phyloP scores from a whole-genome alignment of 2,329 filamentous ascomycete genomes.

The Fusarium dimerum region DNA sequence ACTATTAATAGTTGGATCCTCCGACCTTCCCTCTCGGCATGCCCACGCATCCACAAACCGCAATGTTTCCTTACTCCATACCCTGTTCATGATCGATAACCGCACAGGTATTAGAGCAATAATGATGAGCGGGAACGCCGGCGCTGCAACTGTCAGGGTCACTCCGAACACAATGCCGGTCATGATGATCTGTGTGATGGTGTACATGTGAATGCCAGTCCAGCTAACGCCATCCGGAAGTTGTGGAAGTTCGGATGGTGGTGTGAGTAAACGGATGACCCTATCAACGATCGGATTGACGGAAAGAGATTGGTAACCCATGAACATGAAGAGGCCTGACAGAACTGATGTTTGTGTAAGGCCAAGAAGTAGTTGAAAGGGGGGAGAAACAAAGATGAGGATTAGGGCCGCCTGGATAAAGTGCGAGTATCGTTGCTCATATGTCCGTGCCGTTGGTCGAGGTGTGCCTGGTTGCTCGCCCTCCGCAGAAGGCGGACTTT shows the following conservation, averaged over 20 bases:
- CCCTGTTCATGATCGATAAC: conserved; percentile 58
- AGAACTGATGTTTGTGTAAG: conserved; percentile 66
- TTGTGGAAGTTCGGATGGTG: conserved; percentile 47
- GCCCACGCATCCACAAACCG: conserved; percentile 48
- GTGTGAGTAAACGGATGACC: conserved; percentile 59
- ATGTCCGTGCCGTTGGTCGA: conserved; percentile 48
- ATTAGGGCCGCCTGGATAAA: conserved; percentile 63
- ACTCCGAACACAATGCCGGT: conserved; percentile 63
- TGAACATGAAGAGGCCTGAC: conserved; percentile 67
- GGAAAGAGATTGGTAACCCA: conserved; percentile 65
- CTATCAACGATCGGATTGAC: conserved; percentile 64
- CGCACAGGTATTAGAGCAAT: conserved; percentile 65
- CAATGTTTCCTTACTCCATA: conserved; percentile 61
- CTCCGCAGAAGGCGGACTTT: conserved; percentile 40
- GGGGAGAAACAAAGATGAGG: conserved; percentile 61
- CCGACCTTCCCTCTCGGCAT: conserved; percentile 54
- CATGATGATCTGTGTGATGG: conserved; percentile 56
- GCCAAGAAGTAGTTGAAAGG: conserved; percentile 62
- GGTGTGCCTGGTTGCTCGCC: conserved; percentile 31
- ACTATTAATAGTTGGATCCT: conserved; percentile 40
- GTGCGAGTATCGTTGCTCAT: conserved; percentile 66
- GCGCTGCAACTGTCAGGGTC: conserved; percentile 63
- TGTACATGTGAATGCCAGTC: conserved; percentile 59
- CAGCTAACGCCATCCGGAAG: conserved; percentile 49
- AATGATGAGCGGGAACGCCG: conserved; percentile 64